Base-by-base conservation (phyloP, 179 eudicot species). In the Sideroxylon spinosum region DNA sequence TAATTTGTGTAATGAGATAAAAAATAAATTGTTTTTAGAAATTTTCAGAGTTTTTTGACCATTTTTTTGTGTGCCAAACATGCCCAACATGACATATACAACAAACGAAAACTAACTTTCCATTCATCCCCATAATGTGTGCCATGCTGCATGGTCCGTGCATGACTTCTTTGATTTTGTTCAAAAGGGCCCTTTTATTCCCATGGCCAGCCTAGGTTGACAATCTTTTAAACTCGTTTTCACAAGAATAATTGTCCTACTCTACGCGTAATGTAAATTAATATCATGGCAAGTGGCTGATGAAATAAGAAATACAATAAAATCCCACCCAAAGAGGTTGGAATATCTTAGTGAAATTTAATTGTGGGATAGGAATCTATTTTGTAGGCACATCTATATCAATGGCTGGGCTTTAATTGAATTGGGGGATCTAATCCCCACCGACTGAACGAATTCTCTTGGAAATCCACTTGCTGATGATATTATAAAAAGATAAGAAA, bases 391-490 rank as follows among this genome's bases (percentile, higher is more conserved):
- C 83, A 78, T 80, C 75, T 73, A 68, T 77, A 76, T 77, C 71
- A 76, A 84, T 64, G 29, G 70, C 74, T 50, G 49, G 70, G 66
- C 46, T 65, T 56, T 37, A 37, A 37, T 37, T 55, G 68, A 65
- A 77, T 25, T 60, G 29, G 53, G 49, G 86, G 83, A 83, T 85
- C 79, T 69, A 80, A 83, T 81, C 78, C 81, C 79, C 78, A 19
- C 76, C 80, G 80, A 78, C 74, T 80, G 75, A 66, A 57, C 49
- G 76, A 76, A 78, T 76, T 71, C 80, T 78, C 48, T 2, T 60
- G 68, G 63, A 81, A 81, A 81, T 80, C 84, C 82, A 85, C 83
- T 77, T 85, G 86, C 73, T 83, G 76, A 80, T 81, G 74, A 81
- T 62, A 85, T 25, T 63, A 80, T 52, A 77, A 66, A 70, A 83